Conservation (phyloP, 345 rosid species). For the Punica granatum region DNA sequence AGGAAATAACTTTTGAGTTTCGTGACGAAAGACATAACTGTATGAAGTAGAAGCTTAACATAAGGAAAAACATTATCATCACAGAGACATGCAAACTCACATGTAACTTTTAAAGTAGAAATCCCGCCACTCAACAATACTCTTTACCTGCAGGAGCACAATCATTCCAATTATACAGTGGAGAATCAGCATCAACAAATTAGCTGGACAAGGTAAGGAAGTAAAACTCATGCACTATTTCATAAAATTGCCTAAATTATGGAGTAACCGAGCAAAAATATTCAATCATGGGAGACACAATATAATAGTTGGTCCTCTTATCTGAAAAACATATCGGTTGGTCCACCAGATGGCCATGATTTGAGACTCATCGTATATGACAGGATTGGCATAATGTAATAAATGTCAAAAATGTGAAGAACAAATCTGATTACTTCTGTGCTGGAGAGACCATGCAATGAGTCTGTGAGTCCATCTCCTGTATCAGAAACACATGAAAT, state of each 20-base stretch:
- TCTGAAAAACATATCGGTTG: too few species aligned
- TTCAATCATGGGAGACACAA: background rate
- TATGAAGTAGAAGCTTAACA: too few species aligned
- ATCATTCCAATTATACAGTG: background rate
- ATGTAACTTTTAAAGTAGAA: constrained; percentile 76
- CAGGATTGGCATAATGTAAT: background rate
- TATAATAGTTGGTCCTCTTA: too few species aligned
- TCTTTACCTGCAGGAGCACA: constrained; percentile 60
- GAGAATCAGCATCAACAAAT: background rate
- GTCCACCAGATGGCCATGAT: background rate
- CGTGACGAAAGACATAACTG: too few species aligned
- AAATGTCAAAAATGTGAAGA: background rate
- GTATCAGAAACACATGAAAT: constrained; percentile 13
- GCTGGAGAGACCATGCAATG: constrained; percentile 65
- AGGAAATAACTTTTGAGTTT: too few species aligned
- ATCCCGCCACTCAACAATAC: constrained; percentile 85
- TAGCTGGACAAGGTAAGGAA: background rate
- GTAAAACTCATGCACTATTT: background rate
- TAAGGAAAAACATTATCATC: too few species aligned
- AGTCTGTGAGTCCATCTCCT: constrained; percentile 94
- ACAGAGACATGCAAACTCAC: constrained; percentile 28
- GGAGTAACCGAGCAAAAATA: background rate
- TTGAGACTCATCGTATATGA: background rate
- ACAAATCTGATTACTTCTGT: constrained; percentile 44
- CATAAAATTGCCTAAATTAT: background rate